Percentiles rank a stretch among this genome's conserved stretches.
These are phyloP conservation scores for Colletotrichum tamarilloi DNA, from an alignment of 2,329 filamentous ascomycete species.

Conservation along the genomic window DNA sequence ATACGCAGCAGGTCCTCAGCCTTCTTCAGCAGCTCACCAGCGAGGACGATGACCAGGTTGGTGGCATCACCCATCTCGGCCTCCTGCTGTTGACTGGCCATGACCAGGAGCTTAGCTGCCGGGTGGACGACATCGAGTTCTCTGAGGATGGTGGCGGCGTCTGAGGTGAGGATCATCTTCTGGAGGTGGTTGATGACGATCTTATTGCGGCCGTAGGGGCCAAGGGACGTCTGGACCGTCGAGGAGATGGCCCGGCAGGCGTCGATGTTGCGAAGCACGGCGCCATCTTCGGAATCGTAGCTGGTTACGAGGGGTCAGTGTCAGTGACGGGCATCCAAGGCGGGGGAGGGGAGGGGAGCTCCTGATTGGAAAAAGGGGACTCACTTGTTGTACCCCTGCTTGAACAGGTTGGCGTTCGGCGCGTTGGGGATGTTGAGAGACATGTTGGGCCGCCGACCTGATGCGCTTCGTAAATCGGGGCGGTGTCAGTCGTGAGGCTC, in stretches of 20 bases:
- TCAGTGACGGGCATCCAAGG: constrained; percentile 37
- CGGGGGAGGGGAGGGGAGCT: constrained; percentile 34
- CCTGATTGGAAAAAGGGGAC: constrained; percentile 46
- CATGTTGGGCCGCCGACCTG: constrained; percentile 65
- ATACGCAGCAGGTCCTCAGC: constrained; percentile 96
- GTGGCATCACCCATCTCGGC: constrained; percentile 99
- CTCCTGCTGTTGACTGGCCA: constrained; percentile 99
- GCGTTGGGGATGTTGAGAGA: constrained; percentile 96
- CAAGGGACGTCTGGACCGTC: constrained; percentile 96
- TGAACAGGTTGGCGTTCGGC: constrained; percentile 94
- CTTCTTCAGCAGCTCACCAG: constrained; percentile 95
- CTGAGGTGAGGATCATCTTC: constrained; percentile 99
- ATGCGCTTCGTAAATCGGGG: constrained; percentile 17
- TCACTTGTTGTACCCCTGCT: constrained; percentile 95
- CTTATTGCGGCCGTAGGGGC: constrained; percentile 98
- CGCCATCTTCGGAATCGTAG: constrained; percentile 99
- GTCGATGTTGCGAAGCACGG: constrained; percentile 97
- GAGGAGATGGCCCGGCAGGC: constrained; percentile 95
- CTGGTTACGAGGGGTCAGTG: constrained; percentile 63
- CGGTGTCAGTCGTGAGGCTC: constrained; percentile 20
- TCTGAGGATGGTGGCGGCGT: constrained; percentile 95
- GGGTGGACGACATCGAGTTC: constrained; percentile 99
- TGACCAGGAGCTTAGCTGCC: constrained; percentile 95
- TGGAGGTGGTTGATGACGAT: constrained; percentile 99
- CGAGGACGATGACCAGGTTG: constrained; percentile 95